Conservation (phyloP, 108 stramenopile species). For the Nitzschia sp. region DNA sequence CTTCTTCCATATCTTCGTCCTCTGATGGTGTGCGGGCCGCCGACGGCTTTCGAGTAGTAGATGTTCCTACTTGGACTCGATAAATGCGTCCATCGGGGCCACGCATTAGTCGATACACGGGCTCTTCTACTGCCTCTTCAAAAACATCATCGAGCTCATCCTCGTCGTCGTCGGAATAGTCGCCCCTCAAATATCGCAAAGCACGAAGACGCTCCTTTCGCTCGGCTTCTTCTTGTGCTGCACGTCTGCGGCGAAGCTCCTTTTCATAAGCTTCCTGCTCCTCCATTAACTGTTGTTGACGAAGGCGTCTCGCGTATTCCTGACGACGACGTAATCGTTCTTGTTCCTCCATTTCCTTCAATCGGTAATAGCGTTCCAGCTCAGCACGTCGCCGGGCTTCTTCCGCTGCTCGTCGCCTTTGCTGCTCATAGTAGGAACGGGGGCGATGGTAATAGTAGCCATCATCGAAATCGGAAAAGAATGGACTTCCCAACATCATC, state of each 20-base stretch:
- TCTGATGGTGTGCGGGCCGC: not conserved
- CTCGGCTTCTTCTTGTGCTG: constrained; percentile 10
- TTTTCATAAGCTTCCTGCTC: constrained; percentile 17
- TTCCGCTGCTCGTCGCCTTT: constrained; percentile 7
- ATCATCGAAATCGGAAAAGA: constrained; percentile 8
- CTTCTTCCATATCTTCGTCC: not conserved
- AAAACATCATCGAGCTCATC: constrained; percentile 7
- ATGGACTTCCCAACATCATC: constrained; percentile 17
- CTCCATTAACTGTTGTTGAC: constrained; percentile 1
- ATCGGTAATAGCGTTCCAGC: constrained; percentile 6
- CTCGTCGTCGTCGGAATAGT: not conserved
- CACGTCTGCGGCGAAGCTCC: constrained; percentile 3
- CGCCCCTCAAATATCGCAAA: not conserved
- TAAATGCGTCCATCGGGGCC: constrained; percentile 25
- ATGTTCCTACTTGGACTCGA: constrained; percentile 3
- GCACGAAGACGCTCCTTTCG: not conserved
- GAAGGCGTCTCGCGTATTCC: constrained; percentile 6
- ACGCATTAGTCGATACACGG: constrained; percentile 15
- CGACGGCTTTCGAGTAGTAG: not conserved
- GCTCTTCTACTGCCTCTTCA: constrained; percentile 9
- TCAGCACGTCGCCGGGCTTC: constrained; percentile 14
- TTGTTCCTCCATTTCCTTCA: constrained; percentile 15
- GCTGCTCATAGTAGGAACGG: not conserved
- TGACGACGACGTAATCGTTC: constrained; percentile 14
- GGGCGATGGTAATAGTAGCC: constrained; percentile 6